Evolutionary conservation across 176 grass and related monocot genomes (phyloP), one percentile per base, ranked within the genome.

Genomic region (Otatea glauca): DNA sequence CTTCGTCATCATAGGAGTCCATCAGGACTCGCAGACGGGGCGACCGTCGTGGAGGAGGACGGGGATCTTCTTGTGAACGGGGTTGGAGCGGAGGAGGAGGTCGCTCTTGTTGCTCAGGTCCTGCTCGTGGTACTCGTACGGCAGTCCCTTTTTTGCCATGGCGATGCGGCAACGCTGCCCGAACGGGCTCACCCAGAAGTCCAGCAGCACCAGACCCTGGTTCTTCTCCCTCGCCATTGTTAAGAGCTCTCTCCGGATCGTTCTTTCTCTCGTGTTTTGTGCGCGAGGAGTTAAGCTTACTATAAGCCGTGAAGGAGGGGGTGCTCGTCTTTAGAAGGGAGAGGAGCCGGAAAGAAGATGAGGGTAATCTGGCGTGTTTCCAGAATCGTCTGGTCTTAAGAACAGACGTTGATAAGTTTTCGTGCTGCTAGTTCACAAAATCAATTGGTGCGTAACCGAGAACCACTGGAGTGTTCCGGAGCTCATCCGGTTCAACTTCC

Each of bases 11-110:
- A n/a, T n/a, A n/a, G n/a, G n/a, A n/a, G n/a, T n/a, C n/a, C n/a
- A n/a, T n/a, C n/a, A n/a, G 4, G 94, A 96, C 73, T 96, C 94
- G 81, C 68, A 88, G 23, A 93, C 23, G 27, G 77, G 37, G 21
- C 60, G 82, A 39, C 89, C 91, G 45, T 42, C 77, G 76, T 96
- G 91, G 55, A 96, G 39, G 29, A 96, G 86, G 2, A 96, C 89
- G 0, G 94, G 94, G 61, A 96, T 77, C 85, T 96, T 93, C 91
- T 93, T 93, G 81, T 93, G 78, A 6, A 97, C 16, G 1, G 94
- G 94, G 78, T 97, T 97, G 83, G 88, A 73, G 9, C 77, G 80
- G 18, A 94, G 77, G 44, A 97, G 79, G 39, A 92, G 86, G 27
- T 90, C 85, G 79, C 95, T 90, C 90, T 97, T 94, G 32, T 81